These are phyloP conservation scores for Verticillium klebahnii DNA, from an alignment of 2,329 filamentous ascomycete genomes.

Conservation along the genomic window DNA sequence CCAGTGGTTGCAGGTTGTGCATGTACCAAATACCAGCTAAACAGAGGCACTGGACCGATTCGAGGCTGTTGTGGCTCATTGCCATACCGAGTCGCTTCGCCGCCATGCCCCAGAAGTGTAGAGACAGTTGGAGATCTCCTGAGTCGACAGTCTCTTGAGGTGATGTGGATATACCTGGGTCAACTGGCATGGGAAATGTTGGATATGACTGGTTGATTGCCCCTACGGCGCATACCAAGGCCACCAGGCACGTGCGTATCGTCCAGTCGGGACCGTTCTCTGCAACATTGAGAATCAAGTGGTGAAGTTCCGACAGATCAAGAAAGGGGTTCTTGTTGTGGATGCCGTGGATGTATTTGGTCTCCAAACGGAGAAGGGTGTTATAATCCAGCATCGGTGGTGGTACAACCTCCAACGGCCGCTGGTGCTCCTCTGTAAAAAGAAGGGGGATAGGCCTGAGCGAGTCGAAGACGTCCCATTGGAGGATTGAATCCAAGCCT, in stretches of 20 bases:
- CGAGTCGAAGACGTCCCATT: neutral
- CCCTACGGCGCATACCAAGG: slow-evolving; percentile 9
- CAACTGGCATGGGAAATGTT: neutral
- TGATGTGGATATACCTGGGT: neutral
- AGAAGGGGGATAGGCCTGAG: neutral
- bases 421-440: neutral
- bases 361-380: neutral
- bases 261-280: slow-evolving; percentile 14
- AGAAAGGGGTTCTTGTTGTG: slow-evolving; percentile 1
- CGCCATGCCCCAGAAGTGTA: slow-evolving; percentile 10
- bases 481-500: neutral
- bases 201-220: slow-evolving; percentile 6
- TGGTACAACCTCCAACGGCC: neutral
- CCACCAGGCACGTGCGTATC: slow-evolving; percentile 10
- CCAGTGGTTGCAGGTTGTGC: slow-evolving; percentile 12
- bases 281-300: slow-evolving; percentile 5
- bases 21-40: slow-evolving; percentile 14
- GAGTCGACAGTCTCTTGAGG: neutral
- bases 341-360: neutral
- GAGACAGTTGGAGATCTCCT: slow-evolving; percentile 5
- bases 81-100: slow-evolving; percentile 11
- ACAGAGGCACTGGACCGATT: slow-evolving; percentile 12
- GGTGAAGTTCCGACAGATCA: neutral
- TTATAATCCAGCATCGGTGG: neutral
- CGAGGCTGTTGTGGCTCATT: slow-evolving; percentile 9